Evolutionary conservation across 192 early-diverging fungal genomes (phyloP), one percentile per base, ranked within the genome.

Genomic region (Chytriomyces sp.): DNA sequence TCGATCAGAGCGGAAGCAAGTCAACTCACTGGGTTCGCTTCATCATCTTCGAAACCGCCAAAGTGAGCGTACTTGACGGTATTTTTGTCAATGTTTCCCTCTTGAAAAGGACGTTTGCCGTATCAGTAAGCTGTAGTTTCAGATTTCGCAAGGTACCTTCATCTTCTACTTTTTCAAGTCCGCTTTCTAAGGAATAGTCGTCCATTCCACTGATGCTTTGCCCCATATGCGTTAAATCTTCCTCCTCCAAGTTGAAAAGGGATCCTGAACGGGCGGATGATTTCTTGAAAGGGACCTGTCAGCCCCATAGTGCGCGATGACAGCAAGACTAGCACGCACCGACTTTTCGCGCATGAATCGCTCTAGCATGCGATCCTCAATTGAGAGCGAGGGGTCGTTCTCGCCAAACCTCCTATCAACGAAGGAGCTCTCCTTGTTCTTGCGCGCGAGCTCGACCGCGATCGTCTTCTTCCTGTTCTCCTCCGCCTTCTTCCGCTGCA

Each of bases 381-480:
- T 83, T 36, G 94, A 92, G 87, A 98, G 79, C 34, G 77, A 86
- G 14, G 91, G 86, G 74, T 97, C 86, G 66, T 90, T 88, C 75
- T 98, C 98, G 73, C 96, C 98, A 79, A 99, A 94, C 60, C 98
- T 91, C 53, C 90, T 84, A 83, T 99, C 98, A 14, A 96, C 86
- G 36, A 99, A 80, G 7, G 89, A 89, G 58, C 91, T 88, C 25
- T 83, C 80, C 53, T 89, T 90, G 65, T 87, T 83, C 40, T 88
- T 87, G 34, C 86, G 86, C 39, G 86, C 75, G 64, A 93, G 77
- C 80, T 96, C 94, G 25, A 88, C 80, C 3, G 91, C 81, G 36
- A 99, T 75, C 3, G 94, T 97, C 58, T 92, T 87, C 75, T 91
- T 92, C 52, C 98, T 85, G 69, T 87, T 91, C 64, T 98, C 92